A percentile compares a stretch with the other conserved stretches of the same genome.
Conservation (phyloP, 805 yeast genomes). For the Saturnispora gosingensis region DNA sequence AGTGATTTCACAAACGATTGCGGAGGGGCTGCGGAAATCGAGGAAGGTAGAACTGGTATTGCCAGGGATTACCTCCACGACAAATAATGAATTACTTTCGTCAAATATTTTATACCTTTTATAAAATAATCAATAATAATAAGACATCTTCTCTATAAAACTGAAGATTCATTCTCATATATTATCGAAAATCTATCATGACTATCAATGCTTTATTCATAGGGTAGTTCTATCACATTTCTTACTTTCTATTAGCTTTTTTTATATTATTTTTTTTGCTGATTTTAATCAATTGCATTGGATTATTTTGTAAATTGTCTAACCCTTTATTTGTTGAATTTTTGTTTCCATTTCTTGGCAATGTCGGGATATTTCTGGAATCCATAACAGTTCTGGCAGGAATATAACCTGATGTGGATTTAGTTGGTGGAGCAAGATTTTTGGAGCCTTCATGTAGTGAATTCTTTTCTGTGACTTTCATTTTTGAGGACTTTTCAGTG, state of each 20-base stretch:
- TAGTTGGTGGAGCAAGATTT: not conserved
- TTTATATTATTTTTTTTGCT: conserved; percentile 9
- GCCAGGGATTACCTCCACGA: conserved; percentile 66
- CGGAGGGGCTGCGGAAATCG: conserved; percentile 66
- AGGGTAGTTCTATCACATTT: not conserved
- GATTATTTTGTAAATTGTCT: conserved; percentile 1
- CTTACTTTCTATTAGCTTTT: not conserved
- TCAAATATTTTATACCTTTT: not conserved
- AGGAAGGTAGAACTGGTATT: conserved; percentile 77
- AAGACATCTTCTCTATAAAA: not conserved
- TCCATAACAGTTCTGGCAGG: conserved; percentile 2
- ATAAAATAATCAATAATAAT: not conserved
- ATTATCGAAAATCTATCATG: not conserved
- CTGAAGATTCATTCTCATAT: not conserved
- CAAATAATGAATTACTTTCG: not conserved
- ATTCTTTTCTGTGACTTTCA: not conserved
- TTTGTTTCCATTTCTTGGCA: not conserved
- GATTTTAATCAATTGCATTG: conserved; percentile 9
- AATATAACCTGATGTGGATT: not conserved
- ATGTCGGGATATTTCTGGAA: conserved; percentile 4
- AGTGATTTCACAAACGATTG: conserved; percentile 49
- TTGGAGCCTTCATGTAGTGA: not conserved
- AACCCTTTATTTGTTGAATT: not conserved
- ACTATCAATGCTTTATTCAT: not conserved
- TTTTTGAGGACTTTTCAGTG: not conserved